phyloP scores from a whole-genome alignment of 2,329 filamentous ascomycete genomes.

The Colletotrichum theobromicola region DNA sequence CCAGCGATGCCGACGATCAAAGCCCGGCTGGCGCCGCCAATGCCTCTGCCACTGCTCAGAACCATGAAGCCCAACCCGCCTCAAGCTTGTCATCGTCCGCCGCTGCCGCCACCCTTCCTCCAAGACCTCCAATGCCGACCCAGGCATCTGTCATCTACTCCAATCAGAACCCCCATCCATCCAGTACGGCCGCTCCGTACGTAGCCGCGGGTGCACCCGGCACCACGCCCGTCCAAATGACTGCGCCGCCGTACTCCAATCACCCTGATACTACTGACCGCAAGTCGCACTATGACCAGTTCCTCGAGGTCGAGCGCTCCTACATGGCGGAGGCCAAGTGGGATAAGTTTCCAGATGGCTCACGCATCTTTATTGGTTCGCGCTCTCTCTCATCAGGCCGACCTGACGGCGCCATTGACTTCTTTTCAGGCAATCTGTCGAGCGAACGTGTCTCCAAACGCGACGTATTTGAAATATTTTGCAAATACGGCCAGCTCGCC shows the following conservation, averaged over 20 bases:
- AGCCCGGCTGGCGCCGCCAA: neutral
- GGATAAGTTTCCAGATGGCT: constrained; percentile 80
- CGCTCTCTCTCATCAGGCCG: constrained; percentile 29
- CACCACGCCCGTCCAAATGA: constrained; percentile 34
- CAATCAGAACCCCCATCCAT: constrained; percentile 32
- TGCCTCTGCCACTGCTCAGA: constrained; percentile 3
- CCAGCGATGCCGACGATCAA: constrained; percentile 27
- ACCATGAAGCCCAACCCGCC: constrained; percentile 7
- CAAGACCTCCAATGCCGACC: constrained; percentile 49
- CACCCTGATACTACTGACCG: constrained; percentile 47
- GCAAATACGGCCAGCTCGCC: constrained; percentile 82
- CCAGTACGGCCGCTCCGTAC: constrained; percentile 33
- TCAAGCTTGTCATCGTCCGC: constrained; percentile 35
- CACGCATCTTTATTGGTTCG: constrained; percentile 82
- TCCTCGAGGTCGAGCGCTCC: constrained; percentile 73
- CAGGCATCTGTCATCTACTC: constrained; percentile 39
- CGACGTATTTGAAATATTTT: constrained; percentile 91
- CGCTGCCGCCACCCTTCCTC: constrained; percentile 49
- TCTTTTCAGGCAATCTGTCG: constrained; percentile 78
- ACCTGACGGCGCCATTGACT: constrained; percentile 16
- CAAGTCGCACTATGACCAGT: constrained; percentile 74
- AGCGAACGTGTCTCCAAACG: constrained; percentile 93
- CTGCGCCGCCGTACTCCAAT: constrained; percentile 35
- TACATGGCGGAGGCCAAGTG: constrained; percentile 81
- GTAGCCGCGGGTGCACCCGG: constrained; percentile 33